phyloP scores from a whole-genome alignment of 2,329 filamentous ascomycete species.

The Colletotrichum aenigma region DNA sequence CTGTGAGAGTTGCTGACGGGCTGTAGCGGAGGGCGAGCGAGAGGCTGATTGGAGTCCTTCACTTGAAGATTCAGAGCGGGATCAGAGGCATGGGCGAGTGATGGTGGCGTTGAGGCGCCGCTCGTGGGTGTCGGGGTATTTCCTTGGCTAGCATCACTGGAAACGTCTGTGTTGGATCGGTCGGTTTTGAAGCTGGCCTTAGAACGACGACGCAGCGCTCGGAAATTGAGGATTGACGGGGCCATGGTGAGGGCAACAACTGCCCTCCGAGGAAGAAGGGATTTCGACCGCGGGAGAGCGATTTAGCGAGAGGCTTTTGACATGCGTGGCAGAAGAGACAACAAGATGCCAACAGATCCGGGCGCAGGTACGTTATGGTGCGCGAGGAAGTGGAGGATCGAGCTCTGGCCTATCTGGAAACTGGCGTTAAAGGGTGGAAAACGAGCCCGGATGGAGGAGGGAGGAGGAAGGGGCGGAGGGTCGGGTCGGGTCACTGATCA shows the following conservation, averaged over 20 bases:
- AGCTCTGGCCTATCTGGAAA: not conserved
- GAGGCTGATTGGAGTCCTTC: slow-evolving; percentile 44
- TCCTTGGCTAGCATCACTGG: slow-evolving; percentile 64
- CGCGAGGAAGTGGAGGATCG: not conserved
- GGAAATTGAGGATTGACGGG: slow-evolving; percentile 70
- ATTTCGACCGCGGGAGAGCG: not conserved
- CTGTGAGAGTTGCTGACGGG: slow-evolving; percentile 53
- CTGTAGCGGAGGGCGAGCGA: slow-evolving; percentile 40
- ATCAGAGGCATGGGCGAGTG: slow-evolving; percentile 70
- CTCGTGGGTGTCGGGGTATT: slow-evolving; percentile 68
- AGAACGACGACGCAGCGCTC: slow-evolving; percentile 77
- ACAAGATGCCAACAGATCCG: not conserved
- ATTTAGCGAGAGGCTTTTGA: not conserved
- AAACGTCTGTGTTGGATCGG: slow-evolving; percentile 57
- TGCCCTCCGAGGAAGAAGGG: not conserved
- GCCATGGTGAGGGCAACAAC: slow-evolving; percentile 47
- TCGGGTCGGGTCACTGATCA: not conserved
- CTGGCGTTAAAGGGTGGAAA: not conserved
- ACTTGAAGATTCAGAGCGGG: slow-evolving; percentile 68
- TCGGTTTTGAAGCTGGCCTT: slow-evolving; percentile 74
- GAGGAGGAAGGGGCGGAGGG: not conserved
- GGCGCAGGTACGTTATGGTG: not conserved
- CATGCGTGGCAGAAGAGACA: not conserved
- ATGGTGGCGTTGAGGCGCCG: slow-evolving; percentile 77
- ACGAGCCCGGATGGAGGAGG: not conserved